Conservation (phyloP, 2,329 filamentous ascomycete genomes). For the Emmonsia crescens region DNA sequence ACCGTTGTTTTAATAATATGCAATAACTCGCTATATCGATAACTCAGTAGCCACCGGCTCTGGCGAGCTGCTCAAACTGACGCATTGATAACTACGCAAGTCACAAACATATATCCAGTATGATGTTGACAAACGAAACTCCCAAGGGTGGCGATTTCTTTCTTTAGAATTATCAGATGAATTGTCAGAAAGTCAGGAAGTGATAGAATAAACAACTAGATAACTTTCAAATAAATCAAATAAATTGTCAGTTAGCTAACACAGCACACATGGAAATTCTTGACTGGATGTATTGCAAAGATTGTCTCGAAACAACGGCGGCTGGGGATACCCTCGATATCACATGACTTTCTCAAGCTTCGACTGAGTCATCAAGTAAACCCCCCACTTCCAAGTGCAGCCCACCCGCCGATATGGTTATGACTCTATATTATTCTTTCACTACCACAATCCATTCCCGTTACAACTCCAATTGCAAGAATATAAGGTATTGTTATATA, state of each 20-base stretch:
- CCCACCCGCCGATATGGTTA: not conserved
- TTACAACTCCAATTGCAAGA: conserved; percentile 2
- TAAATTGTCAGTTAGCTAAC: too few species aligned
- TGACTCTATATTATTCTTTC: not conserved
- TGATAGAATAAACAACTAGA: not conserved
- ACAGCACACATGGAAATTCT: not conserved
- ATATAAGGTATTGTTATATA: not conserved
- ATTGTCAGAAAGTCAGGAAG: not conserved
- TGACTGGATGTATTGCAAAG: too few species aligned
- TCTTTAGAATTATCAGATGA: not conserved
- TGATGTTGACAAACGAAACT: not conserved
- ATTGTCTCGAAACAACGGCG: too few species aligned
- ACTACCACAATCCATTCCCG: not conserved
- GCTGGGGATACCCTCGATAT: too few species aligned
- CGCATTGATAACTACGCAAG: not conserved
- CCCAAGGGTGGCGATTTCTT: not conserved
- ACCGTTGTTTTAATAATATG: not conserved
- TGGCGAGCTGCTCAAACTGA: not conserved
- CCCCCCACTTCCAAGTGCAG: too few species aligned
- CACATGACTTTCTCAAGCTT: not conserved
- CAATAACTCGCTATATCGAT: not conserved
- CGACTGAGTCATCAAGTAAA: not conserved
- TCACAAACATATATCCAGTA: not conserved
- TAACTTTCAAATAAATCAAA: not conserved
- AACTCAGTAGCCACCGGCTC: not conserved